A percentile compares a stretch with the other conserved stretches of the same genome.
Conservation (phyloP, 306 rosid species). For the Pyrus bretschneideri region DNA sequence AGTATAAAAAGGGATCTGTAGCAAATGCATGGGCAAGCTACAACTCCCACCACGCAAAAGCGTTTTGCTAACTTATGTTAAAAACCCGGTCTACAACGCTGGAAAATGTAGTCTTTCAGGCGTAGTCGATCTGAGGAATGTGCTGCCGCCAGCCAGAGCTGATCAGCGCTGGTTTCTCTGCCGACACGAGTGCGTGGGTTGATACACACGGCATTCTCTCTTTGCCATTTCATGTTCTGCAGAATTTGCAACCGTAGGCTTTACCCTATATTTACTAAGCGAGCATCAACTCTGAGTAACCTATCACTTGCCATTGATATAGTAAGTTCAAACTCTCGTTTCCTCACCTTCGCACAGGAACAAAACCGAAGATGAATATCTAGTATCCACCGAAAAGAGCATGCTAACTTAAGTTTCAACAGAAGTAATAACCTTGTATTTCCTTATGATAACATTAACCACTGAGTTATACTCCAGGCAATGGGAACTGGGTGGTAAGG, state of each 20-base stretch:
- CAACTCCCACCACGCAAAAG: slow-evolving; percentile 43
- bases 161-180: slow-evolving; percentile 65
- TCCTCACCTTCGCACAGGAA: neutral
- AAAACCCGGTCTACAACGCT: slow-evolving; percentile 18
- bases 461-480: slow-evolving; percentile 62
- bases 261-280: too few relatives aligned
- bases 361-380: neutral
- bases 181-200: slow-evolving; percentile 45
- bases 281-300: too few relatives aligned
- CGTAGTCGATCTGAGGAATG: slow-evolving; percentile 44
- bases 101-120: slow-evolving; percentile 32
- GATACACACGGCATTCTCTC: slow-evolving; percentile 46
- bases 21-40: slow-evolving; percentile 65
- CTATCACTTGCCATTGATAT: too few relatives aligned
- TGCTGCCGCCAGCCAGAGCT: slow-evolving; percentile 35
- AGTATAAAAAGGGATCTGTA: slow-evolving; percentile 40
- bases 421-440: neutral
- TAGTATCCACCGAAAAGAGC: neutral
- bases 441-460: neutral
- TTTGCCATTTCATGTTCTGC: slow-evolving; percentile 35
- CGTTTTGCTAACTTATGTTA: slow-evolving; percentile 46
- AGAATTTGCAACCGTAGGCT: too few relatives aligned
- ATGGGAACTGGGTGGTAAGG: slow-evolving; percentile 63
- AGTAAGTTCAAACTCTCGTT: too few relatives aligned
- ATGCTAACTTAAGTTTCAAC: neutral